phyloP scores from a whole-genome alignment of 768 basidiomycete species.

The Hydnum rufescens region DNA sequence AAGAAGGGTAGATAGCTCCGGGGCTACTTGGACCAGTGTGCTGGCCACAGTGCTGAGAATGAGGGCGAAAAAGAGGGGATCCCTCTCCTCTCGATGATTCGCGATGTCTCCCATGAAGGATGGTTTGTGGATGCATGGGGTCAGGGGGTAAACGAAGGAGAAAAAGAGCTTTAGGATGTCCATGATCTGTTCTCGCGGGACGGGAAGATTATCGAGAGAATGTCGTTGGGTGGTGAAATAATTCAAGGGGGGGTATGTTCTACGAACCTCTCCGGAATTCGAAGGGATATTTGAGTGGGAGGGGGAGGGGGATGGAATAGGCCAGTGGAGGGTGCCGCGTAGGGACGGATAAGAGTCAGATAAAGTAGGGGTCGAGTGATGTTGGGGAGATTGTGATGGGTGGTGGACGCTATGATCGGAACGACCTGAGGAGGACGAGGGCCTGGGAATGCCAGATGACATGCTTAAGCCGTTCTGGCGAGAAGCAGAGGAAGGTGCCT shows the following conservation, averaged over 20 bases:
- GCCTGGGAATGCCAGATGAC: neutral
- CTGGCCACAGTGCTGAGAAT: slow-evolving; percentile 80
- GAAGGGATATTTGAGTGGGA: neutral
- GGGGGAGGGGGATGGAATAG: neutral
- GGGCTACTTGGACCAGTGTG: slow-evolving; percentile 75
- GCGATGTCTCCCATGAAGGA: slow-evolving; percentile 84
- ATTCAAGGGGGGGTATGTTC: neutral
- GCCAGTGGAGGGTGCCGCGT: neutral
- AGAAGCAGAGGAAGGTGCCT: neutral
- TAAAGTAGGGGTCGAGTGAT: neutral
- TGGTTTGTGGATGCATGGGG: slow-evolving; percentile 78
- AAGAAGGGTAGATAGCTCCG: slow-evolving; percentile 63
- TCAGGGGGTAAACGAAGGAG: slow-evolving; percentile 82
- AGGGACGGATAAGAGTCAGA: neutral
- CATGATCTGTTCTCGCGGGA: slow-evolving; percentile 59
- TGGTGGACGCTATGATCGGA: slow-evolving; percentile 1
- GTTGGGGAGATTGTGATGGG: neutral
- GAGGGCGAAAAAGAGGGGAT: slow-evolving; percentile 77
- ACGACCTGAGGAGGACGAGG: slow-evolving; percentile 1
- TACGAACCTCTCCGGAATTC: neutral
- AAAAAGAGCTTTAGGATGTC: slow-evolving; percentile 79
- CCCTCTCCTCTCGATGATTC: slow-evolving; percentile 57
- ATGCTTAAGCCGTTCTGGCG: neutral
- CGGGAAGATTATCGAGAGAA: slow-evolving; percentile 13
- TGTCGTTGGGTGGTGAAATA: neutral